A percentile compares a stretch with the other conserved stretches of the same genome.
Conservation (phyloP, 441 rosid genomes). For the Erodium chrysanthum region DNA sequence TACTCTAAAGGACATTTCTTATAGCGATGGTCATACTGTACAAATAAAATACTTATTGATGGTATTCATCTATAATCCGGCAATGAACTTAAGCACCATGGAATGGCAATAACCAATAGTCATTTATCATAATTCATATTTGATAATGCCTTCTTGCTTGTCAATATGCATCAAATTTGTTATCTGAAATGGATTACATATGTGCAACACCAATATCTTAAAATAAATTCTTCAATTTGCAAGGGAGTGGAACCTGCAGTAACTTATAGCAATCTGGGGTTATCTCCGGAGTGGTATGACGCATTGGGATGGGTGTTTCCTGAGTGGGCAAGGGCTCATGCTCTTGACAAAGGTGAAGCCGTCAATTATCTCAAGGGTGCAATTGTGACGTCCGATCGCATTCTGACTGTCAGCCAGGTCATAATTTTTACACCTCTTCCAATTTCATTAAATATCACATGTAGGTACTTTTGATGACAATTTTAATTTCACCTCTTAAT, state of each 20-base stretch:
- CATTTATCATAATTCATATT: not conserved
- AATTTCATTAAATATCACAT: too few relatives aligned
- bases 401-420: constrained; percentile 92
- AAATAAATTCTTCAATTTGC: constrained; percentile 14
- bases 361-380: constrained; percentile 93
- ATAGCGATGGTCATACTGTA: too few relatives aligned
- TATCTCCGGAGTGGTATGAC: constrained; percentile 80
- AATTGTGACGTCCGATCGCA: constrained; percentile 77
- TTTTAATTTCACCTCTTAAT: not conserved
- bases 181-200: not conserved
- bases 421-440: not conserved
- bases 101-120: not conserved
- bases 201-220: not conserved
- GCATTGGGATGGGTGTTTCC: constrained; percentile 94
- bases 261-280: constrained; percentile 58
- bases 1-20: too few relatives aligned
- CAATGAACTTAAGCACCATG: not conserved
- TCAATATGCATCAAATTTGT: not conserved
- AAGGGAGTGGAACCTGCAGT: constrained; percentile 95
- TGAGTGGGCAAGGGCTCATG: constrained; percentile 94
- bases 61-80: not conserved
- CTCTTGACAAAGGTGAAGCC: constrained; percentile 97
- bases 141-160: not conserved
- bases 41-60: too few relatives aligned
- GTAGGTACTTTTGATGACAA: not conserved